Evolutionary conservation across 768 basidiomycete genomes (phyloP).

Genomic region (Chalciporus pseudorubinellus): DNA sequence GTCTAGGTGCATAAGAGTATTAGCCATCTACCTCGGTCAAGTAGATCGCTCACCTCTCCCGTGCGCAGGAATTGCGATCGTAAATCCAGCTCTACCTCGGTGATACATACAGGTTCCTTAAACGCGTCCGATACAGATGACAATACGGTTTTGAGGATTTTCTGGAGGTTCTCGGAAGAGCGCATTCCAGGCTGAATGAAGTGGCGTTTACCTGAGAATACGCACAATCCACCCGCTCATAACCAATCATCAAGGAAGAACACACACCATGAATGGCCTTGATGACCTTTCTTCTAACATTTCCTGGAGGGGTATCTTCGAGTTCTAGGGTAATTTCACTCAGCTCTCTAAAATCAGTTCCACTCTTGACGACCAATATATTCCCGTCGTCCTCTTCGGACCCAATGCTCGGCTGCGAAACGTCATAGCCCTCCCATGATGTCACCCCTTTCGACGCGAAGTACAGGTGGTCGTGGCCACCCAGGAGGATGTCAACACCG

Average conservation of each 20-base stretch:
- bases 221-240: neutral
- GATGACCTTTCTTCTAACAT: slow-evolving; percentile 65
- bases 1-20: slow-evolving; percentile 40
- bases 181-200: slow-evolving; percentile 55
- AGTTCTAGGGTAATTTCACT: slow-evolving; percentile 72
- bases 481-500: slow-evolving; percentile 80
- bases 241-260: neutral
- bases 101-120: slow-evolving; percentile 73
- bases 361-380: slow-evolving; percentile 77
- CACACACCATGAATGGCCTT: slow-evolving; percentile 54
- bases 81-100: slow-evolving; percentile 65
- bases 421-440: slow-evolving; percentile 66
- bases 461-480: slow-evolving; percentile 89
- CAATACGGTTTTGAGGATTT: slow-evolving; percentile 61
- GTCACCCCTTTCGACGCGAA: slow-evolving; percentile 65
- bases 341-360: slow-evolving; percentile 85
- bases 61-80: slow-evolving; percentile 74
- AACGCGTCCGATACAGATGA: slow-evolving; percentile 67
- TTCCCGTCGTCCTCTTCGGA: slow-evolving; percentile 72
- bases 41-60: slow-evolving; percentile 49
- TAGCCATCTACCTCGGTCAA: neutral
- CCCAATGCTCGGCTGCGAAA: slow-evolving; percentile 51
- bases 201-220: slow-evolving; percentile 60
- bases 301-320: slow-evolving; percentile 54
- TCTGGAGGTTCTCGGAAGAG: slow-evolving; percentile 52